A percentile compares a stretch with the other conserved stretches of the same genome.
These are phyloP conservation scores for Haberlea rhodopensis DNA, from an alignment of 257 asterid genomes.

Conservation along the genomic window DNA sequence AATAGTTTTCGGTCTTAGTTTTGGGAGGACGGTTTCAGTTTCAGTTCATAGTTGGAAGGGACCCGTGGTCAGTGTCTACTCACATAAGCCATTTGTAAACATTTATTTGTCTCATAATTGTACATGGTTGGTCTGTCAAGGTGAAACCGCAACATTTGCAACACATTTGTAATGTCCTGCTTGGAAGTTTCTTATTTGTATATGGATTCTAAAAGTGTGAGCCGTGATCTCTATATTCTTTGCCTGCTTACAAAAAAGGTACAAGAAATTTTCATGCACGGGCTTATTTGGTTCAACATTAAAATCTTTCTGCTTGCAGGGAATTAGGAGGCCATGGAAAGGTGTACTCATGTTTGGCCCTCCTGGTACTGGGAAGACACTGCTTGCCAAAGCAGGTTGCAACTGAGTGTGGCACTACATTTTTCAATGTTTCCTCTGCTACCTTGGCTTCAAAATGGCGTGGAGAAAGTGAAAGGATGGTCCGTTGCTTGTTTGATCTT, in stretches of 20 bases:
- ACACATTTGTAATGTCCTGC: conserved; percentile 4
- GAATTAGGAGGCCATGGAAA: conserved; percentile 99
- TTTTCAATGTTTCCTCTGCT: conserved; percentile 97
- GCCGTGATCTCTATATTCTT: conserved; percentile 4
- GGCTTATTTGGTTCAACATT: not conserved
- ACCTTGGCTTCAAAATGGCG: conserved; percentile 99
- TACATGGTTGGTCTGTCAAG: not conserved
- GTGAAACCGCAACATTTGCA: not conserved
- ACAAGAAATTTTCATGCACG: not conserved
- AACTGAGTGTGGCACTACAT: conserved; percentile 97
- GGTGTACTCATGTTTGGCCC: conserved; percentile 99
- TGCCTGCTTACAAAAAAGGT: no score
- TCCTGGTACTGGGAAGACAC: conserved; percentile 99
- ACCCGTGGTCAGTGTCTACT: not conserved
- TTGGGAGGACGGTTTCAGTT: not conserved
- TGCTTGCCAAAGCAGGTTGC: conserved; percentile 99
- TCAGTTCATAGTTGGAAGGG: no score
- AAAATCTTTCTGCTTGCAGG: conserved; percentile 46
- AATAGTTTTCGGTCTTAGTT: not conserved
- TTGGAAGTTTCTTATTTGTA: not conserved
- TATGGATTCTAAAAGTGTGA: not conserved
- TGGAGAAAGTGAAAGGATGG: conserved; percentile 99
- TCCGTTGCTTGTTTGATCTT: conserved; percentile 95
- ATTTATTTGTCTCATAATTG: not conserved
- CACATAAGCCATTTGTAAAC: conserved; percentile 12